Evolutionary conservation across 2,329 filamentous ascomycete genomes (phyloP), one percentile per base, ranked within the genome.

Genomic region (Epichloe coenophiala): DNA sequence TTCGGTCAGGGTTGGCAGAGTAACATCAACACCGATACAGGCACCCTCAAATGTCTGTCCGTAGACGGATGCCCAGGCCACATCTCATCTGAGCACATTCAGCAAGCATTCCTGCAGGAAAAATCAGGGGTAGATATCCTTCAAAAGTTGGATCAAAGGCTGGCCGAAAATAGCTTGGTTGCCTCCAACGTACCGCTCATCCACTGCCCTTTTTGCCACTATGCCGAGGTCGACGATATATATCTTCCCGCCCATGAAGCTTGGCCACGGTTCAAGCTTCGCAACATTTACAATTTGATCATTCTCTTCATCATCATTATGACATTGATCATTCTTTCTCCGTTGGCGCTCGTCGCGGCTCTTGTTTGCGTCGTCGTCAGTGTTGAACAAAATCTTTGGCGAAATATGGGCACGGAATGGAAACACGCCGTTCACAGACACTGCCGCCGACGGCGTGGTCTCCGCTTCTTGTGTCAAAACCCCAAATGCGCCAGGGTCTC

Each of bases 1-100:
- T 97, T 95, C 63, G 93, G 93, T 0, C 93, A 97, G 65, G 88
- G 88, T 48, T 96, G 91, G 88, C 78, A 81, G 47, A 82, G 85
- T 52, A 93, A 80, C 59, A 84, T 96, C 58, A 78, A 93, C 61
- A 67, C 79, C 27, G 75, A 81, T 52, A 79, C 75, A 38, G 86
- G 86, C 38, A 89, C 88, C 0, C 73, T 97, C 49, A 80, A 79
- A 54, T 97, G 93, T 63, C 77, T 95, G n/a, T 88, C 90, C 1
- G 82, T 88, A 0, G 77, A 83, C 43, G 80, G 79, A n/a, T 97
- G 93, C 59, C 62, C 74, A 13, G 88, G 89, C n/a, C 78, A 76
- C 59, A 77, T 97, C 47, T 76, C 86, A 0, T 71, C 78, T 4
- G 72, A 81, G 27, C 77, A 89, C 45, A 79, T 95, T 45, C 76